Conservation (phyloP, 306 rosid genomes). For the Sindora glabra region DNA sequence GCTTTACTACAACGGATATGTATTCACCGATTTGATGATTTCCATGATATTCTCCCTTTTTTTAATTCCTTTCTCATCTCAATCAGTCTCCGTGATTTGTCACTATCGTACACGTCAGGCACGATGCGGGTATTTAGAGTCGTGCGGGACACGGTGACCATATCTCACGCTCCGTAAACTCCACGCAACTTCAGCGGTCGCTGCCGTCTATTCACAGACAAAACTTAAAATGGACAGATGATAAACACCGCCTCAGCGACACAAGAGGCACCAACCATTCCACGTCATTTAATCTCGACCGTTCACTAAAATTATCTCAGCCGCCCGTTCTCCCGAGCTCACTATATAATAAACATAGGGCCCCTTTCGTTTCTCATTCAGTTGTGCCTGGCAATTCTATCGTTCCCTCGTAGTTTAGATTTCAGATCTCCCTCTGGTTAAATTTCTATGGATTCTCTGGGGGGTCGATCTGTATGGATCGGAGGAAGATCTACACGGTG, state of each 20-base stretch:
- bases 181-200: background rate
- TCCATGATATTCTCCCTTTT: too few relatives aligned
- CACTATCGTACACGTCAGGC: too few relatives aligned
- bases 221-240: background rate
- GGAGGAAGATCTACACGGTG: background rate
- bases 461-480: background rate
- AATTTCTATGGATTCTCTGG: accelerated
- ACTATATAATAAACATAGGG: background rate
- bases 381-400: background rate
- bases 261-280: background rate
- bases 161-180: too few relatives aligned
- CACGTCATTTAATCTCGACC: background rate
- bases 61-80: too few relatives aligned
- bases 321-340: background rate
- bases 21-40: too few relatives aligned
- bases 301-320: background rate
- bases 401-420: background rate
- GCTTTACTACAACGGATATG: too few relatives aligned
- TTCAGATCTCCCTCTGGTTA: background rate
- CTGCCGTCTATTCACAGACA: background rate
- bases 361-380: accelerated
- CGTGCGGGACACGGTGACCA: too few relatives aligned
- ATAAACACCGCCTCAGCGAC: background rate
- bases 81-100: too few relatives aligned
- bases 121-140: too few relatives aligned